Base-by-base conservation (phyloP, 768 basidiomycete genomes). In the Lentinula edodes region DNA sequence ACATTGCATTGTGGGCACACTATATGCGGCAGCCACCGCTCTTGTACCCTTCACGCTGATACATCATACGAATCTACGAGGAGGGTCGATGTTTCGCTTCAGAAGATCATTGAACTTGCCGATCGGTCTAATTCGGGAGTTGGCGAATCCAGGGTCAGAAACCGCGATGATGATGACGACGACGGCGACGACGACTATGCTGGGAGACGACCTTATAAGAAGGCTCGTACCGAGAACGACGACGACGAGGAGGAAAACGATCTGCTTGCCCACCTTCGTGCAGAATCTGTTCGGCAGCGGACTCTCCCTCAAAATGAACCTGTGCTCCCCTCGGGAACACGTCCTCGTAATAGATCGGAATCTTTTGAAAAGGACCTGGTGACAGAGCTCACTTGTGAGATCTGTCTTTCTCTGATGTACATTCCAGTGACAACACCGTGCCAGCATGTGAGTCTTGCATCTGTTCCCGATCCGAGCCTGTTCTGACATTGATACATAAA, bases 391-490 rank as follows among this genome's bases (percentile, higher is more conserved):
- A 88, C 85, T 18, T 98, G 96, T 72, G 91, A 95, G 72, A 95
- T 98, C 38, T 98, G 96, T 74, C 90, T 90, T 69, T 81, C 82
- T 69, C 75, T 97, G 42, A 78, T 95, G 65, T 86, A 87, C 74
- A 86, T 92, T 64, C 95, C 96, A 5, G 80, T 95, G 55, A 98
- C 96, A 15, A 91, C 95, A 3, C 91, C 93, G 12, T 98, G 96
- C 73, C 95, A 98, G 72, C 96, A 98, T 75, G 93, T 91, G 69
- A 69, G 88, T 80, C 52, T 51, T 56, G 53, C 54, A 60, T 61
- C 39, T 38, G 59, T 57, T 52, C 52, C 43, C 66, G 48, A 60
- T 60, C 58, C 20, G 59, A 42, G 59, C 51, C 39, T 41, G 16
- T 60, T 58, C 39, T 51, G 46, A 53, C 58, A 58, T 65, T 1